A percentile compares a stretch with the other conserved stretches of the same genome.
Conservation (phyloP, 2,329 filamentous ascomycete genomes). For the Verticillium alfalfae region DNA sequence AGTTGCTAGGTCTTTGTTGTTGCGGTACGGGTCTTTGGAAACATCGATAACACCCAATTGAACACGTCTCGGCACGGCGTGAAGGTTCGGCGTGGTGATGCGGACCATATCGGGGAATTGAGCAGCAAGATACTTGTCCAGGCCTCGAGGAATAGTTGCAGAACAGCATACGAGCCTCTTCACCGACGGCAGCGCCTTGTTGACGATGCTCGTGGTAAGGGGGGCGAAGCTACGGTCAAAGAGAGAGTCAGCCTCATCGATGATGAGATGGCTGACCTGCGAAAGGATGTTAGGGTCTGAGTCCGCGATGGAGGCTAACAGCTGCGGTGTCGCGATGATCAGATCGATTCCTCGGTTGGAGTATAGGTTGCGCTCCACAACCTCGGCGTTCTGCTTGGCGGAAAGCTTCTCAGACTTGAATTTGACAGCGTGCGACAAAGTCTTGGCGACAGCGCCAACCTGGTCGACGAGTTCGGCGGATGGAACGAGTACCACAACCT, state of each 20-base stretch:
- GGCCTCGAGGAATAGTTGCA: constrained; percentile 84
- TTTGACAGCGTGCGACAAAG: constrained; percentile 78
- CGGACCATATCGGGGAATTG: constrained; percentile 79
- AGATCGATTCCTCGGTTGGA: constrained; percentile 77
- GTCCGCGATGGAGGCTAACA: constrained; percentile 82
- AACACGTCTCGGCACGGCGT: constrained; percentile 90
- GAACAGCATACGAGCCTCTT: constrained; percentile 89
- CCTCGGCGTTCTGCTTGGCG: constrained; percentile 65
- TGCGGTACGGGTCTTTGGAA: constrained; percentile 84
- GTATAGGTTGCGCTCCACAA: constrained; percentile 83
- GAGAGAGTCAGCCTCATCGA: constrained; percentile 95
- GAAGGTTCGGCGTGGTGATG: constrained; percentile 90
- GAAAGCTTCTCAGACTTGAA: constrained; percentile 82
- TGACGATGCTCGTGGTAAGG: constrained; percentile 75
- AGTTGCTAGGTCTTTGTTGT: constrained; percentile 89
- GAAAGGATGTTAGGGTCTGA: constrained; percentile 88
- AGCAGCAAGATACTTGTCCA: constrained; percentile 78
- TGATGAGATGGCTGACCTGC: constrained; percentile 80
- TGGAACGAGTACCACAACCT: constrained; percentile 81
- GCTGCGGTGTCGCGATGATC: constrained; percentile 80
- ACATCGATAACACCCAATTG: constrained; percentile 92
- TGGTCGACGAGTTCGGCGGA: constrained; percentile 89
- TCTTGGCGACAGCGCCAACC: constrained; percentile 75
- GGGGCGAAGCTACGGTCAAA: constrained; percentile 89
- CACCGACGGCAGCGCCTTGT: constrained; percentile 73